Evolutionary conservation across 2,329 filamentous ascomycete species (phyloP).

Genomic region (Xylaria sp.): DNA sequence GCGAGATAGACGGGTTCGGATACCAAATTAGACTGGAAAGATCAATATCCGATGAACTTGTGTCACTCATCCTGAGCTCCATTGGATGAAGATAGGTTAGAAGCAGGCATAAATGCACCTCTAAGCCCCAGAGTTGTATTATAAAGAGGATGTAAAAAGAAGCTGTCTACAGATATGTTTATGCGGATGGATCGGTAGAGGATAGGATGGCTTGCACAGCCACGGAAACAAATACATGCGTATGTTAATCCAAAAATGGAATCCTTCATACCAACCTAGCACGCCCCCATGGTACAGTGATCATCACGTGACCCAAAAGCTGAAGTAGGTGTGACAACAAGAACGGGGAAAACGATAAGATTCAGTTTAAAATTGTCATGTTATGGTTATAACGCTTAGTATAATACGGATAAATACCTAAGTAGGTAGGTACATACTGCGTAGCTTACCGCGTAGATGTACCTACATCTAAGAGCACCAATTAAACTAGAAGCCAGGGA

Average conservation of each 20-base stretch:
- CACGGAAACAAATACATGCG: constrained; percentile 14
- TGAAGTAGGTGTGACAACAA: too few species aligned
- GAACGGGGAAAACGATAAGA: too few species aligned
- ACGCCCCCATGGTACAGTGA: too few species aligned
- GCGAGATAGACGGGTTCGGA: background rate
- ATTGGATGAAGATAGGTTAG: background rate
- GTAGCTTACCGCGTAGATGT: too few species aligned
- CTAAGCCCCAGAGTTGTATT: constrained; percentile 4
- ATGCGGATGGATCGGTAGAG: background rate
- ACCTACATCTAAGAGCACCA: too few species aligned
- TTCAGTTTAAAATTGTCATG: too few species aligned
- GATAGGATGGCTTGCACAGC: constrained; percentile 9
- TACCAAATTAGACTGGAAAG: constrained; percentile 20
- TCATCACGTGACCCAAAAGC: too few species aligned
- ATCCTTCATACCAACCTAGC: too few species aligned
- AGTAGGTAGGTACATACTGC: too few species aligned
- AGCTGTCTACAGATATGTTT: background rate
- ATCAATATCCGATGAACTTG: constrained; percentile 16
- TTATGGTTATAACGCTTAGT: too few species aligned
- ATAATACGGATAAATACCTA: too few species aligned
- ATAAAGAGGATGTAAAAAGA: background rate
- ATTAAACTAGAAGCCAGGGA: too few species aligned
- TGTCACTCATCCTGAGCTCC: constrained; percentile 10
- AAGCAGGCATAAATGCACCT: background rate
- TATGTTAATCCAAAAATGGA: background rate